Evolutionary conservation across 768 basidiomycete species (phyloP).

Genomic region (Porphyrellus cyaneotinctus): DNA sequence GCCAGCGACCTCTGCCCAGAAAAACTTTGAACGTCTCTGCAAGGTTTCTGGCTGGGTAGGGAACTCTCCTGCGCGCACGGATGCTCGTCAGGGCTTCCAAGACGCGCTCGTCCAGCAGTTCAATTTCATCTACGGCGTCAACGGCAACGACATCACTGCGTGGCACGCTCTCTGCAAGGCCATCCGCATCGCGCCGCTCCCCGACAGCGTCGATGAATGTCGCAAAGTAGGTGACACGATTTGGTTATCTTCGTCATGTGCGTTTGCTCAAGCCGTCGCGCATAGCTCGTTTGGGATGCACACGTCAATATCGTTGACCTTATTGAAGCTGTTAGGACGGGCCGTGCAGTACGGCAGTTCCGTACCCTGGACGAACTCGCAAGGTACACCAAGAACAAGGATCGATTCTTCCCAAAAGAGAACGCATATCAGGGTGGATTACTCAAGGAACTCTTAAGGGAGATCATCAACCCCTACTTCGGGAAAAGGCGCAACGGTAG

Average conservation of each 20-base stretch:
- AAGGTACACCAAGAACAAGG: conserved; percentile 18
- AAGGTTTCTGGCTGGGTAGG: conserved; percentile 3
- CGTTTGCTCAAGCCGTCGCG: not conserved
- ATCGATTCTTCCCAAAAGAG: conserved; percentile 28
- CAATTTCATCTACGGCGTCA: conserved; percentile 22
- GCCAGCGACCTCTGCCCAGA: conserved; percentile 3
- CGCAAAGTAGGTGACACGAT: conserved; percentile 6
- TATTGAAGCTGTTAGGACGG: conserved; percentile 16
- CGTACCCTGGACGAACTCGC: conserved; percentile 21
- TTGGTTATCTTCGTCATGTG: no score
- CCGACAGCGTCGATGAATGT: conserved; percentile 16
- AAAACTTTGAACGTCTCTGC: conserved; percentile 18
- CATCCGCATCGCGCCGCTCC: conserved; percentile 22
- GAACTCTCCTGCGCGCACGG: not conserved
- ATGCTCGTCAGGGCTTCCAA: conserved; percentile 8
- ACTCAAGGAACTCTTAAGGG: conserved; percentile 29
- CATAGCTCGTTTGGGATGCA: conserved; percentile 23
- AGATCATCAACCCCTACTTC: conserved; percentile 16
- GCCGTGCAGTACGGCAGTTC: conserved; percentile 22
- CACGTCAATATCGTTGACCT: conserved; percentile 37
- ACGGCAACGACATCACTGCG: conserved; percentile 10
- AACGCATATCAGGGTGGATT: conserved; percentile 29
- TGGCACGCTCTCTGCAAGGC: conserved; percentile 26
- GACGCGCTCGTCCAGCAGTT: conserved; percentile 25
- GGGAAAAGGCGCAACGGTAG: conserved; percentile 21